Evolutionary conservation across 805 yeast genomes (phyloP), one percentile per base, ranked within the genome.

Genomic region (Spathaspora hagerdaliae): DNA sequence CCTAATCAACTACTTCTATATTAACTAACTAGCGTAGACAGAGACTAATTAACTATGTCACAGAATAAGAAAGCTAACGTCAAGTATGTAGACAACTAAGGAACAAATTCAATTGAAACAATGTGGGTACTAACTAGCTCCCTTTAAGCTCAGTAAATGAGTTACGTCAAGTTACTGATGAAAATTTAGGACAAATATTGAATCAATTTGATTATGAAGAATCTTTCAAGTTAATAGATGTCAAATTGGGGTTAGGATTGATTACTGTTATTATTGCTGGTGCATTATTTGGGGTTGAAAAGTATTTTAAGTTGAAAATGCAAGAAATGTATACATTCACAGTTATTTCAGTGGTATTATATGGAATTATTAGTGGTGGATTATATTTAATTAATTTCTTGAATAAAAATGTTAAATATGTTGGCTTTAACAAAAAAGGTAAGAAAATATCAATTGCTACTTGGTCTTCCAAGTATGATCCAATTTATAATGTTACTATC

Each of bases 121-220:
- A 27, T 13, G n/a, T n/a, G 12, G 19, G 24, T 27, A 31, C 39
- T 9, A 32, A 27, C 45, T 41, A 37, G 37, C 50, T n/a, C 34
- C 31, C 10, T 9, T 12, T 54, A 42, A 69, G 78, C 55, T 78
- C 83, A 1, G 70, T 71, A 5, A 54, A 59, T 11, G 79, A 77
- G 3, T 64, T 80, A 52, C 73, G 77, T 49, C 67, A 65, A 14
- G 74, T 76, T 34, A 62, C 73, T 12, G 84, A 80, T 55, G 83
- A 79, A 11, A 67, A 68, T 32, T 61, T 80, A 31, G 59, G 76
- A 6, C 56, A 57, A 2, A 65, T 68, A 1, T 56, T 80, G 43
- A 65, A 65, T 31, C 63, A 63, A 34, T 56, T 78, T 10, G 81
- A 79, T 3, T 80, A 67, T 51, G 59, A 60, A 10, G 79, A 80